phyloP scores from a whole-genome alignment of 371 early-diverging fungal genomes.

The Basidiobolus meristosporus region DNA sequence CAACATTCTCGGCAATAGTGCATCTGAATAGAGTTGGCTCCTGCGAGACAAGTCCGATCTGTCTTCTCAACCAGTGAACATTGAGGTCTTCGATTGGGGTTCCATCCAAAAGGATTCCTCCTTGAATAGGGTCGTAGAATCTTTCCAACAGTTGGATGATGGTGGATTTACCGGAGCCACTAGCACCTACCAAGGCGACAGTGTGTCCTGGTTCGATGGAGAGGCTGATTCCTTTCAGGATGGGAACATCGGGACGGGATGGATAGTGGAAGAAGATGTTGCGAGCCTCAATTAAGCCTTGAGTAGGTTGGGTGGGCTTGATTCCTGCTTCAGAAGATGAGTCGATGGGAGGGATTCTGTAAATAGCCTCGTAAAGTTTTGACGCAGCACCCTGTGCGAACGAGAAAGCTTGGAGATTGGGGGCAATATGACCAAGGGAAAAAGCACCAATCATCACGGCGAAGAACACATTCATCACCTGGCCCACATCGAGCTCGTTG shows the following conservation, averaged over 20 bases:
- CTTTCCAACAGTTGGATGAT: conserved; percentile 73
- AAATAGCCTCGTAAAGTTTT: conserved; percentile 51
- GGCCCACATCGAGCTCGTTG: conserved; percentile 13
- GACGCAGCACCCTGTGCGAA: conserved; percentile 36
- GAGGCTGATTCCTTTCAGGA: conserved; percentile 34
- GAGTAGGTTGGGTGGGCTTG: conserved; percentile 15
- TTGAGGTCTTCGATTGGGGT: conserved; percentile 40
- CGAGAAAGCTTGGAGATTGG: conserved; percentile 33
- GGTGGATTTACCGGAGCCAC: conserved; percentile 84
- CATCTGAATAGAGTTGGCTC: conserved; percentile 79
- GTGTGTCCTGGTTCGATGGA: conserved; percentile 49
- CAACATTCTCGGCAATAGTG: conserved; percentile 60
- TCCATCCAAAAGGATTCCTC: conserved; percentile 50
- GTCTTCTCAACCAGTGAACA: conserved; percentile 44
- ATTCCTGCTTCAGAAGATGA: conserved; percentile 25
- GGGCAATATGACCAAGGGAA: conserved; percentile 23
- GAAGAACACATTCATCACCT: conserved; percentile 29
- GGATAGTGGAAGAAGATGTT: conserved; percentile 58
- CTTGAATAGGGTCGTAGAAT: conserved; percentile 60
- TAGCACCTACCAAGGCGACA: conserved; percentile 58
- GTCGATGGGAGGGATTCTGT: conserved; percentile 48
- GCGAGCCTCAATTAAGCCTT: conserved; percentile 46
- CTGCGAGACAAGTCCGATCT: conserved; percentile 72
- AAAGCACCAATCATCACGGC: conserved; percentile 26
- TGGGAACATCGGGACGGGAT: conserved; percentile 46